Conservation (phyloP, 1,284 basidiomycete genomes). For the Austroboletus niveus region DNA sequence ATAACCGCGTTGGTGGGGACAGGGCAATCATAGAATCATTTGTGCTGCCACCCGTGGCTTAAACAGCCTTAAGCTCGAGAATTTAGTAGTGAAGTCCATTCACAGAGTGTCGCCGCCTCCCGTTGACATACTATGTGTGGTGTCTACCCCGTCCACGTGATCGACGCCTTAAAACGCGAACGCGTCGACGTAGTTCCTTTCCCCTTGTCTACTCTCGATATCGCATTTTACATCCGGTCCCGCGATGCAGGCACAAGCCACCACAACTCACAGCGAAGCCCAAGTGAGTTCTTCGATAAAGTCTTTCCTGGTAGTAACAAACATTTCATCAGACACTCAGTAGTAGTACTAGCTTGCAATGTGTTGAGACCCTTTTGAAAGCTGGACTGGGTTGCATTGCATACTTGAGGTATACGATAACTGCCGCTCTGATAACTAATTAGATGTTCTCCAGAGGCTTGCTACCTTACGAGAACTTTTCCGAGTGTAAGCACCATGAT, state of each 20-base stretch:
- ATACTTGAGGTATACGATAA: conserved; percentile 56
- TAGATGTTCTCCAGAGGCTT: conserved; percentile 36
- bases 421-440: neutral
- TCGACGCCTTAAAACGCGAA: conserved; percentile 10
- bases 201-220: neutral
- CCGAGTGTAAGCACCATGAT: conserved; percentile 49
- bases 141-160: conserved; percentile 21
- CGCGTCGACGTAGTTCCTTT: neutral
- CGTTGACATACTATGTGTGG: no score
- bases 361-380: conserved; percentile 66
- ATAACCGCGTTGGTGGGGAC: conserved; percentile 60
- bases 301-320: neutral
- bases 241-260: conserved; percentile 30
- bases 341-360: conserved; percentile 59
- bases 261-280: conserved; percentile 17
- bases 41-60: neutral
- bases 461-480: conserved; percentile 77
- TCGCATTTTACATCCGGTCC: neutral
- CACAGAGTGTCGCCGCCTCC: neutral
- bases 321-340: conserved; percentile 43
- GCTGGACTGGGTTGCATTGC: conserved; percentile 77
- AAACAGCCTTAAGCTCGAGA: neutral
- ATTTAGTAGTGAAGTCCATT: neutral
- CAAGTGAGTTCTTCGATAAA: conserved; percentile 21
- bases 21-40: conserved; percentile 30